Percentiles rank a stretch among this genome's conserved stretches.
phyloP scores from a whole-genome alignment of 108 stramenopile genomes.

The Cyclotella choctawhatcheeana region DNA sequence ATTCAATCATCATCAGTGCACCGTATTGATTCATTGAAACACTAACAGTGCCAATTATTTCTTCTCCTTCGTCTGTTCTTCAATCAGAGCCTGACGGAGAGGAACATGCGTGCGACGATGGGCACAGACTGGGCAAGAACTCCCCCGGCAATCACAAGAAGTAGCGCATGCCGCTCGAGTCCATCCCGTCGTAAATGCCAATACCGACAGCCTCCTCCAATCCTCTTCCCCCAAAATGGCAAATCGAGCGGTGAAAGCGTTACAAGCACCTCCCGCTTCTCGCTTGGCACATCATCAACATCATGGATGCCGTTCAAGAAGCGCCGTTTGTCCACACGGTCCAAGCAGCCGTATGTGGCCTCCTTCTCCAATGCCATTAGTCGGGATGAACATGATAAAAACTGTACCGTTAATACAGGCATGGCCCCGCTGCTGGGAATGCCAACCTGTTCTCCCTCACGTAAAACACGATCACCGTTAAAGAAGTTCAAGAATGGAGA shows the following conservation, averaged over 20 bases:
- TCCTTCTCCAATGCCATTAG: background rate
- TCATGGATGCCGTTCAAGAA: background rate
- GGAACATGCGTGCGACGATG: too few species aligned
- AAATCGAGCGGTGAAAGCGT: background rate
- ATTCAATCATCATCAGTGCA: too few species aligned
- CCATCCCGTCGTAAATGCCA: background rate
- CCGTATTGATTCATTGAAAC: too few species aligned
- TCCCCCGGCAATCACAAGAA: too few species aligned
- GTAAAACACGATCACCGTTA: too few species aligned
- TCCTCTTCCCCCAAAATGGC: background rate
- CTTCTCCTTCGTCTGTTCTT: too few species aligned
- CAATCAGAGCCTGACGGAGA: too few species aligned
- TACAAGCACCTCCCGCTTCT: background rate
- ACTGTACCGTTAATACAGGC: background rate
- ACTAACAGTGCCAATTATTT: too few species aligned
- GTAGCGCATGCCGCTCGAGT: background rate
- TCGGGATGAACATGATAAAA: background rate
- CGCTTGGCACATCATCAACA: background rate
- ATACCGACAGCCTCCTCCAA: conserved; percentile 2
- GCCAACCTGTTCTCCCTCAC: background rate
- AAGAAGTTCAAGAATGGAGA: too few species aligned
- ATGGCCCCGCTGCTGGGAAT: background rate
- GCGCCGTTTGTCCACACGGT: background rate
- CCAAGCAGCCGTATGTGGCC: background rate
- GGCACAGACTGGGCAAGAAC: too few species aligned